A percentile compares a stretch with the other conserved stretches of the same genome.
Conservation (phyloP, 2,329 filamentous ascomycete species). For the Byssochlamys sp. region DNA sequence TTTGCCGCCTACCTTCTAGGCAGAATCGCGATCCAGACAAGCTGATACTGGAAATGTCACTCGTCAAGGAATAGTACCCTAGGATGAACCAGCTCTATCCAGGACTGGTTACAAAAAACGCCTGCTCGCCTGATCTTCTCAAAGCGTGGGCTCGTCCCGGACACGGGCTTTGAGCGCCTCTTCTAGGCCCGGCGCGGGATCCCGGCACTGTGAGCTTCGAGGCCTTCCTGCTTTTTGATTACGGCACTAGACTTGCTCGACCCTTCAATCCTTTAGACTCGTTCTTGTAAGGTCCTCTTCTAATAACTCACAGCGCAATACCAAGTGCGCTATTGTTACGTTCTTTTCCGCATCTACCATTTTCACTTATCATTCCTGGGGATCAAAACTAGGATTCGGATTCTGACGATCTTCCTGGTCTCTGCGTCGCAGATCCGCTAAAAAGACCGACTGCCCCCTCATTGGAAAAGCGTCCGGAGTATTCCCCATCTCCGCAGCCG, state of each 20-base stretch:
- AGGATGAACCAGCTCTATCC: neutral
- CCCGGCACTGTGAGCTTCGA: neutral
- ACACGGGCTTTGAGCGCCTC: neutral
- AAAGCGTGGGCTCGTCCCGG: neutral
- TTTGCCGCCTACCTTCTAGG: neutral
- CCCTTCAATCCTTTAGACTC: neutral
- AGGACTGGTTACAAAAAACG: neutral
- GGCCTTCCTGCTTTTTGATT: neutral
- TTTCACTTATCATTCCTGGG: neutral
- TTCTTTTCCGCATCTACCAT: neutral
- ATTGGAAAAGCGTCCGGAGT: conserved; percentile 5
- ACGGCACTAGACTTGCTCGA: neutral
- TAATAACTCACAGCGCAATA: neutral
- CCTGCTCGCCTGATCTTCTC: neutral
- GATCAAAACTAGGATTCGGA: neutral
- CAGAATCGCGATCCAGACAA: neutral
- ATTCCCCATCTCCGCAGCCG: neutral
- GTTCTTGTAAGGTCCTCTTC: neutral
- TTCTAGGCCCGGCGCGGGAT: neutral
- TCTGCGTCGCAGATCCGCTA: neutral
- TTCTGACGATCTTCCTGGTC: neutral
- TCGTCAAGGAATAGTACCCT: neutral
- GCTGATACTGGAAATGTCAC: neutral
- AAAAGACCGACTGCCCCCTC: neutral
- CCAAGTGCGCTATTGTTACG: neutral